Percentiles rank a stretch among this genome's conserved stretches.
phyloP scores from a whole-genome alignment of 768 basidiomycete species.

The Amanita jacksonii region DNA sequence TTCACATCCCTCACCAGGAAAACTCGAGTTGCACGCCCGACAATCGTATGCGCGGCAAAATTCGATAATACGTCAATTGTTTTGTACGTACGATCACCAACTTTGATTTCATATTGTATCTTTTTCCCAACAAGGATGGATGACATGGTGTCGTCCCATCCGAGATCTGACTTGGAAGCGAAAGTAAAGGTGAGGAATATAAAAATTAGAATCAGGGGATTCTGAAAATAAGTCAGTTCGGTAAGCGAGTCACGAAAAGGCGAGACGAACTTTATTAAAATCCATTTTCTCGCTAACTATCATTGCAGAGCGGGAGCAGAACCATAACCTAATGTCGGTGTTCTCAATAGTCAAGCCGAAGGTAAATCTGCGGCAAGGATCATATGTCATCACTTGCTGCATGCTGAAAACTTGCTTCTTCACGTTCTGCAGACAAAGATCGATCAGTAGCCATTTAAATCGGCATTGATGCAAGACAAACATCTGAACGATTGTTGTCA shows the following conservation, averaged over 20 bases:
- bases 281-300: background rate
- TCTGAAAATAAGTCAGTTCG: background rate
- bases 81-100: background rate
- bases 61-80: too few species aligned
- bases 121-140: too few species aligned
- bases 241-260: too few species aligned
- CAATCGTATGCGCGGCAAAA: too few species aligned
- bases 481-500: background rate
- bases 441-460: background rate
- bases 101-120: constrained; percentile 2
- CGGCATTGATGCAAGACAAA: background rate
- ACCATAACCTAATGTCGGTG: background rate
- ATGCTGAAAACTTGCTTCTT: background rate
- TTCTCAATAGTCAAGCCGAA: background rate
- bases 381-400: background rate
- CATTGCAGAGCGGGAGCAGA: background rate
- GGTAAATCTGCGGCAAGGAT: background rate
- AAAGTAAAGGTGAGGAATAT: too few species aligned
- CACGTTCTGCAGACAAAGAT: background rate
- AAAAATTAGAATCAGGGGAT: background rate
- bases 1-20: background rate
- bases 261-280: too few species aligned
- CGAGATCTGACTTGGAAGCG: background rate
- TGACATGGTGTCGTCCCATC: too few species aligned
- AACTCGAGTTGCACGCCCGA: background rate